These are phyloP conservation scores for Cercospora zeae-maydis DNA, from an alignment of 2,329 filamentous ascomycete genomes.

Conservation along the genomic window DNA sequence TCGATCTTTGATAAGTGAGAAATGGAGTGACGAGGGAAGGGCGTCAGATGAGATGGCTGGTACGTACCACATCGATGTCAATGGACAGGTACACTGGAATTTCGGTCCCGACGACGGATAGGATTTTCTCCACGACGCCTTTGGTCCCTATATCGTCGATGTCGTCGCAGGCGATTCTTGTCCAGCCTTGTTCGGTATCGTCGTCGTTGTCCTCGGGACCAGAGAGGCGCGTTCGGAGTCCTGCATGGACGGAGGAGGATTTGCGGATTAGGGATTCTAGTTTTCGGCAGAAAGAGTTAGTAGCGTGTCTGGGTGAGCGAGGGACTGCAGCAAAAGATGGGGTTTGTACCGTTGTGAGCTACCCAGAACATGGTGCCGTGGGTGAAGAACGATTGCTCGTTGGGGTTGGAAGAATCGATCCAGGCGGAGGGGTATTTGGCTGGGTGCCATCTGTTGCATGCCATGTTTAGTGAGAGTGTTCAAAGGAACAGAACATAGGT, in stretches of 20 bases:
- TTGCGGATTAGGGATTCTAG: slow-evolving; percentile 74
- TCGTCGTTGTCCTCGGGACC: slow-evolving; percentile 70
- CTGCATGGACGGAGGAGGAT: slow-evolving; percentile 72
- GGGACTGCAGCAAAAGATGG: not conserved
- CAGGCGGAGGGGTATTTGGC: slow-evolving; percentile 75
- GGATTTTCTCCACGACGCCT: slow-evolving; percentile 68
- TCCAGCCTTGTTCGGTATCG: slow-evolving; percentile 67
- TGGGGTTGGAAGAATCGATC: slow-evolving; percentile 50
- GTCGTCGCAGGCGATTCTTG: slow-evolving; percentile 77
- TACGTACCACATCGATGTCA: slow-evolving; percentile 65
- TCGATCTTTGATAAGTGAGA: slow-evolving; percentile 49
- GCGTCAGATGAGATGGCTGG: not conserved
- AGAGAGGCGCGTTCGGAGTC: slow-evolving; percentile 71
- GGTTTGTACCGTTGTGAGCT: slow-evolving; percentile 55
- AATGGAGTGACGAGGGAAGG: not conserved
- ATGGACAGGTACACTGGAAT: slow-evolving; percentile 77
- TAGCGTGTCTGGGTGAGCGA: not conserved
- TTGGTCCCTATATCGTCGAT: slow-evolving; percentile 75
- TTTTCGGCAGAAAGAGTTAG: not conserved
- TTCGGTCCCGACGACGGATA: slow-evolving; percentile 67
- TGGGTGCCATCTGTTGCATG: slow-evolving; percentile 61
- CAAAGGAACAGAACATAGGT: no score
- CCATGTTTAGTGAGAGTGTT: not conserved
- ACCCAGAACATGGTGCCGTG: slow-evolving; percentile 93
- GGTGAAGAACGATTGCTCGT: slow-evolving; percentile 70